A percentile compares a stretch with the other conserved stretches of the same genome.
Conservation (phyloP, 768 basidiomycete genomes). For the Trametes sanguinea region DNA sequence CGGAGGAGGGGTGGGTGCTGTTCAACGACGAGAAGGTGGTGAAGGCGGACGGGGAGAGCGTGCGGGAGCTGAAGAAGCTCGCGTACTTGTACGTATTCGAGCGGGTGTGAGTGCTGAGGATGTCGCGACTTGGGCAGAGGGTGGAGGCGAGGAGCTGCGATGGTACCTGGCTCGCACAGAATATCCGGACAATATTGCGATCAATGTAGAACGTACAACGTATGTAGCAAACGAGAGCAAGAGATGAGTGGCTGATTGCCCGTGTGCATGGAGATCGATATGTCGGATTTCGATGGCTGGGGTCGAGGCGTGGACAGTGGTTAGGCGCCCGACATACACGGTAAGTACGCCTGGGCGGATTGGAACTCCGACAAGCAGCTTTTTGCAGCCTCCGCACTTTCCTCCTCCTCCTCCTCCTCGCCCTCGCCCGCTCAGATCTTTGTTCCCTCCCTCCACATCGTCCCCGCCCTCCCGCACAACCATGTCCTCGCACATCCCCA, state of each 20-base stretch:
- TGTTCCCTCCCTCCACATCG: constrained; percentile 18
- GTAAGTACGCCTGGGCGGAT: not conserved
- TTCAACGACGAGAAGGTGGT: constrained; percentile 98
- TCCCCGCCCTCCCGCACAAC: constrained; percentile 21
- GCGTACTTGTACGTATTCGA: constrained; percentile 97
- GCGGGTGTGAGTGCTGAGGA: constrained; percentile 34
- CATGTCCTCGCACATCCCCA: constrained; percentile 75
- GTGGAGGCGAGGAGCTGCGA: not conserved
- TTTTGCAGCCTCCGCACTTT: constrained; percentile 10
- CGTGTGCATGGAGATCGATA: not conserved
- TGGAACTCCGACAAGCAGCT: constrained; percentile 22
- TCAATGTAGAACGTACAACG: not conserved
- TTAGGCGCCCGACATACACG: constrained; percentile 11
- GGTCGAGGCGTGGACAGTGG: constrained; percentile 7
- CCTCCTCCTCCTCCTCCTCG: constrained; percentile 11
- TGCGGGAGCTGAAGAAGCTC: constrained; percentile 74
- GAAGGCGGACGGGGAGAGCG: constrained; percentile 80
- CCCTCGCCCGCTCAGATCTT: constrained; percentile 20
- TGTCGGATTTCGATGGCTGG: not conserved
- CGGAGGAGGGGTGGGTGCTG: constrained; percentile 73
- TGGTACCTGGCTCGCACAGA: not conserved
- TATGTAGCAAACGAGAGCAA: too few species aligned
- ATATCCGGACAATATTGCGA: not conserved
- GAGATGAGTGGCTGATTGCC: too few species aligned
- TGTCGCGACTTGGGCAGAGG: not conserved